Percentiles rank a stretch among this genome's conserved stretches.
These are phyloP conservation scores for Lathyrus sativus DNA, from an alignment of 306 rosid genomes.

Conservation along the genomic window DNA sequence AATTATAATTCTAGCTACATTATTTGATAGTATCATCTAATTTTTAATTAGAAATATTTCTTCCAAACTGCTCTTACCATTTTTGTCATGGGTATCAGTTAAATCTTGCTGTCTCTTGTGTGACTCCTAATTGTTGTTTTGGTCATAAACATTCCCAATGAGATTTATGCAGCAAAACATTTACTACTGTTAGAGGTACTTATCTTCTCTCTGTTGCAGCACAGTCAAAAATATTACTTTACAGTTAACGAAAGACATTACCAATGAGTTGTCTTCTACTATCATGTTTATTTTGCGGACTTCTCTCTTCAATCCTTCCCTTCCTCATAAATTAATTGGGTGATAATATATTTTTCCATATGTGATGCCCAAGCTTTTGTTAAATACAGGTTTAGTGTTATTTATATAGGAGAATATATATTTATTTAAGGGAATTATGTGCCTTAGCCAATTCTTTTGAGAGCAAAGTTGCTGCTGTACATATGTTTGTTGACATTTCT, in stretches of 20 bases:
- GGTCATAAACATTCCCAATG: conserved; percentile 15
- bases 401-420: conserved; percentile 8
- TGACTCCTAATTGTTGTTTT: not conserved
- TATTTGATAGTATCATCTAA: not conserved
- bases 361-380: conserved; percentile 2
- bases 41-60: not conserved
- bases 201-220: not conserved
- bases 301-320: not conserved
- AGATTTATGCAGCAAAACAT: not conserved
- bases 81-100: not conserved
- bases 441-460: not conserved
- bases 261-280: not conserved
- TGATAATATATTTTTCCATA: conserved; percentile 1
- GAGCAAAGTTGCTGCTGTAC: not conserved
- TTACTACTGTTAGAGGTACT: not conserved
- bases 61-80: conserved; percentile 11
- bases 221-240: not conserved
- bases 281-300: not conserved
- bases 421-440: conserved; percentile 1
- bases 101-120: not conserved
- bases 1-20: not conserved
- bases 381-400: not conserved
- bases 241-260: not conserved
- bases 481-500: not conserved
- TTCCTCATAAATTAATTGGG: not conserved